A percentile compares a stretch with the other conserved stretches of the same genome.
Conservation (phyloP, 2,329 filamentous ascomycete genomes). For the Alternaria triticina region DNA sequence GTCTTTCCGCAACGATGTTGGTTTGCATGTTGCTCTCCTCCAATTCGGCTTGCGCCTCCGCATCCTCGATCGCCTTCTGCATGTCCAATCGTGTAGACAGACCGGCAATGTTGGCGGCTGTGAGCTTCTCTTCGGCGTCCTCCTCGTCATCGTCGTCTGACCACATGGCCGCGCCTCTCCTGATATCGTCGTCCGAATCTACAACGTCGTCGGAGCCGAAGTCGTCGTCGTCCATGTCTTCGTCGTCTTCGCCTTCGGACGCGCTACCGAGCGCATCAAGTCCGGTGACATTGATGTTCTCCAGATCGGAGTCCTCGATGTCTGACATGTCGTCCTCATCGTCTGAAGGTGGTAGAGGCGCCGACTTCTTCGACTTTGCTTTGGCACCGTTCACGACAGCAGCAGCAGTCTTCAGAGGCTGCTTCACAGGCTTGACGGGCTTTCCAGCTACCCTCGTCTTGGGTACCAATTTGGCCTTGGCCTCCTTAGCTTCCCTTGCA, state of each 20-base stretch:
- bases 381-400: conserved; percentile 46
- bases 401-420: conserved; percentile 46
- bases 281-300: conserved; percentile 42
- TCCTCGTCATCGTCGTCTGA: conserved; percentile 97
- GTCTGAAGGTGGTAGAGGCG: conserved; percentile 37
- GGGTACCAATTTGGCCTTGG: conserved; percentile 22
- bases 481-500: conserved; percentile 34
- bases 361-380: conserved; percentile 42
- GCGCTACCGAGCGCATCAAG: conserved; percentile 51
- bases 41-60: conserved; percentile 83
- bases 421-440: conserved; percentile 6
- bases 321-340: conserved; percentile 34
- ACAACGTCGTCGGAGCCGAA: conserved; percentile 51
- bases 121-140: conserved; percentile 86
- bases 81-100: conserved; percentile 84
- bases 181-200: conserved; percentile 67
- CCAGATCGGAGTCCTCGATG: conserved; percentile 34
- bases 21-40: conserved; percentile 87
- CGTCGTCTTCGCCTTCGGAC: conserved; percentile 45
- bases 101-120: conserved; percentile 94
- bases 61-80: conserved; percentile 77
- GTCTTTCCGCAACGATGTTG: conserved; percentile 77
- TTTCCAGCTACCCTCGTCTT: conserved; percentile 18
- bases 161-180: conserved; percentile 71
- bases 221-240: conserved; percentile 50